Base-by-base conservation (phyloP, 2,329 filamentous ascomycete genomes). In the Leptographium galeiforme region DNA sequence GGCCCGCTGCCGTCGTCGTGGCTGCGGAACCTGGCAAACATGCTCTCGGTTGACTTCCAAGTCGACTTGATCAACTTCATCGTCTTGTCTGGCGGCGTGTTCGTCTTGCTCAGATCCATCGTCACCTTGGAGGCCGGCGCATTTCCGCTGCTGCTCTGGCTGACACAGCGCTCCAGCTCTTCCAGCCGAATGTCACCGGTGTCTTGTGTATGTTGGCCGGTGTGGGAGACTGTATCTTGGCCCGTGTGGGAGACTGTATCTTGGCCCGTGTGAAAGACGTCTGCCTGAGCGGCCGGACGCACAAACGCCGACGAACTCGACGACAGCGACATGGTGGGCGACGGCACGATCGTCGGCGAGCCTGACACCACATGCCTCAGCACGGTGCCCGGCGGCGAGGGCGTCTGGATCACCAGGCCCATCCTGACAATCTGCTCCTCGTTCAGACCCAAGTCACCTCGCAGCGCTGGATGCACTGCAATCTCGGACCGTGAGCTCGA, bases 1-100 rank as follows among this genome's bases (percentile, higher is more conserved):
- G 34, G 34, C 34, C 34, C 34, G 34, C 34, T 8, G 8, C 8
- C 34, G n/a, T 54, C 39, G 4, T 58, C 56, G 4, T 56, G 52
- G 2, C 48, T 40, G 14, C 50, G 56, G 45, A 55, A 58, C n/a
- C 54, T 59, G 2, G 52, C 32, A 48, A 60, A 58, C 7, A 60
- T 47, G 10, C 41, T 33, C 14, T 60, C 58, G 1, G 56, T 58
- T 11, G 57, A 59, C 41, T 57, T 58, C 53, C 55, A 57, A n/a
- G 48, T 46, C 3, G 56, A 45, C 39, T 54, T 56, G 46, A 57
- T 13, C 13, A 53, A 38, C 2, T 43, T 52, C 33, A 50, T 3
- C 4, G 55, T 53, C 33, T 46, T 49, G 45, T 55, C 53, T 4
- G 50, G 40, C 8, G 46, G 44, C 0, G 50, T 44, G 2, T 33